These are phyloP conservation scores for Oenanthe javanica DNA, from an alignment of 140 eudicot species.

Conservation along the genomic window DNA sequence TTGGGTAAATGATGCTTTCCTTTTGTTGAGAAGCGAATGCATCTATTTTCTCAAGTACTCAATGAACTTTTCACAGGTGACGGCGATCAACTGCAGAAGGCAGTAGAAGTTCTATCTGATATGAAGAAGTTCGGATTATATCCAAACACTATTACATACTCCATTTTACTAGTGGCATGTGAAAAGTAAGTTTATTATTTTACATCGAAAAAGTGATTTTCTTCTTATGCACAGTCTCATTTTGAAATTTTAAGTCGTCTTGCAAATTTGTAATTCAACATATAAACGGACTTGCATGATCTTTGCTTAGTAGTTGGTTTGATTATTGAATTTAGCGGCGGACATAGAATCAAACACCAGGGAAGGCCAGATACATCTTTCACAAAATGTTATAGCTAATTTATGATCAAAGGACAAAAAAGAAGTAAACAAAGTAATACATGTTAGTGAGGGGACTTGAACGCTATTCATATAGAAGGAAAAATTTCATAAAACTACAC, in stretches of 20 bases:
- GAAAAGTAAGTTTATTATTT: conserved; percentile 62
- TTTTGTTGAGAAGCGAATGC: not conserved
- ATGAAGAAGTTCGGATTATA: conserved; percentile 62
- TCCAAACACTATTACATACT: conserved; percentile 86
- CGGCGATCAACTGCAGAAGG: conserved; percentile 69
- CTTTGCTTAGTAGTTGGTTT: not conserved
- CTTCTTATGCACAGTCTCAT: not conserved
- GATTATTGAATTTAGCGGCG: not conserved
- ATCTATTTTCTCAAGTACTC: not conserved
- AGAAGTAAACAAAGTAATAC: too few species aligned
- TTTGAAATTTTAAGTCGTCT: not conserved
- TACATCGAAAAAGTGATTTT: not conserved
- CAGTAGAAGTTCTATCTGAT: conserved; percentile 58
- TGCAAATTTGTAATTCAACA: not conserved
- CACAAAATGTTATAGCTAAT: too few species aligned
- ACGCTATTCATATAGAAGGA: too few species aligned
- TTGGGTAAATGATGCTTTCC: not conserved
- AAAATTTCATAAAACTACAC: too few species aligned
- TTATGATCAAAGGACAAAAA: too few species aligned
- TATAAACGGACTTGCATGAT: not conserved
- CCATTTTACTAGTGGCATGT: conserved; percentile 82
- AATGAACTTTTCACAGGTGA: conserved; percentile 46
- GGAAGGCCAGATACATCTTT: too few species aligned
- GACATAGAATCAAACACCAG: not conserved
- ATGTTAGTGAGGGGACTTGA: too few species aligned